phyloP scores from a whole-genome alignment of 345 rosid genomes.

The Gossypium turneri region DNA sequence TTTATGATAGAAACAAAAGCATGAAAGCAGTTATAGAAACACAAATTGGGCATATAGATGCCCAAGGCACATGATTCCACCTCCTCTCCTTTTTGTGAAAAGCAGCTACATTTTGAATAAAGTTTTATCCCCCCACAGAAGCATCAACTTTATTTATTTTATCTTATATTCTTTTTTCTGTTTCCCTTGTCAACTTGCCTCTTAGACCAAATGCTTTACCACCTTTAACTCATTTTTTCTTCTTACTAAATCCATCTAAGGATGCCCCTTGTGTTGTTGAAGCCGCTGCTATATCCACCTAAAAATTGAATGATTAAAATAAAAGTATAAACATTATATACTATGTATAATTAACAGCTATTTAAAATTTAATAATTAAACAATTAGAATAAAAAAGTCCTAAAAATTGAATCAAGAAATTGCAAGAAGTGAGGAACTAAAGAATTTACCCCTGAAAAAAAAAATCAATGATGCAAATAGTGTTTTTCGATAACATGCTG shows the following conservation, averaged over 20 bases:
- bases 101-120: constrained; percentile 37
- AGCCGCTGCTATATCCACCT: neutral
- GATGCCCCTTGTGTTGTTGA: constrained; percentile 8
- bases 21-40: neutral
- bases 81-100: constrained; percentile 28
- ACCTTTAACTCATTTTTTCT: neutral
- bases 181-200: constrained; percentile 12
- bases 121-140: constrained; percentile 22
- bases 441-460: too few relatives aligned
- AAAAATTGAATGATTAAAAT: too few relatives aligned
- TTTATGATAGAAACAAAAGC: neutral
- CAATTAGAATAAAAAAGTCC: too few relatives aligned
- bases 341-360: too few relatives aligned
- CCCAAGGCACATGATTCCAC: constrained; percentile 35
- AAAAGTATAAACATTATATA: too few relatives aligned
- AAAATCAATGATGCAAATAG: too few relatives aligned
- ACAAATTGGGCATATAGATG: constrained; percentile 9
- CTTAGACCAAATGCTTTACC: neutral
- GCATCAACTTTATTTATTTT: constrained; percentile 19
- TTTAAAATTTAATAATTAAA: too few relatives aligned
- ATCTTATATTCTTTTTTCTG: constrained; percentile 15
- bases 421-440: too few relatives aligned
- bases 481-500: too few relatives aligned
- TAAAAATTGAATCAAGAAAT: too few relatives aligned
- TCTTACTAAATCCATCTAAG: neutral